Conservation (phyloP, 495 filamentous ascomycete genomes). For the Tuber magnatum region DNA sequence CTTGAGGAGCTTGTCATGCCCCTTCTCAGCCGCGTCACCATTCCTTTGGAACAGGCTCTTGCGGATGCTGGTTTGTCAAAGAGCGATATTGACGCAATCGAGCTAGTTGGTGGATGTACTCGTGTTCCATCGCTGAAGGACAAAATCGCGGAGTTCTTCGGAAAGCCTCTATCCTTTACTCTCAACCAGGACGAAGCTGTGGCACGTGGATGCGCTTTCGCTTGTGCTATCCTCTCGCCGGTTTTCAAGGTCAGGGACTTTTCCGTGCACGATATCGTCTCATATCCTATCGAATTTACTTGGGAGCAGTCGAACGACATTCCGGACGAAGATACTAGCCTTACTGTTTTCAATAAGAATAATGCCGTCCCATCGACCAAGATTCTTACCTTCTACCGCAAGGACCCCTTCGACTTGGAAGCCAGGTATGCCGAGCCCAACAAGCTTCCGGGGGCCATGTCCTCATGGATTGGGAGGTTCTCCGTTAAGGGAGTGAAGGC, state of each 20-base stretch:
- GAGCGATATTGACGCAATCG: constrained; percentile 89
- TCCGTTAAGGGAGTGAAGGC: constrained; percentile 85
- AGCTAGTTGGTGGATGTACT: constrained; percentile 90
- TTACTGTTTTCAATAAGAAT: constrained; percentile 95
- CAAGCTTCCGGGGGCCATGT: constrained; percentile 78
- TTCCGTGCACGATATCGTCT: constrained; percentile 91
- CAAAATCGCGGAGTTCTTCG: constrained; percentile 80
- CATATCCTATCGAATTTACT: constrained; percentile 97
- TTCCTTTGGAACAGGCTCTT: constrained; percentile 80
- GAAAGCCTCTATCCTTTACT: constrained; percentile 87
- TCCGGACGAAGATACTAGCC: constrained; percentile 94
- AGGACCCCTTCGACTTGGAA: constrained; percentile 94
- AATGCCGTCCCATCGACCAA: constrained; percentile 98
- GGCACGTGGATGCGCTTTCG: constrained; percentile 92
- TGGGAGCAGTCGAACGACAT: constrained; percentile 99
- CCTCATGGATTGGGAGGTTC: constrained; percentile 93
- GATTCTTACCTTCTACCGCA: constrained; percentile 98
- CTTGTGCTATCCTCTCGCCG: constrained; percentile 94
- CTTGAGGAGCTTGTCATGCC: constrained; percentile 85
- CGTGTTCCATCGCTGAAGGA: constrained; percentile 93
- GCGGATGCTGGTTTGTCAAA: constrained; percentile 78
- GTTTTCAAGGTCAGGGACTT: constrained; percentile 99
- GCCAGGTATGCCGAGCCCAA: constrained; percentile 86
- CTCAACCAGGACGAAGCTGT: constrained; percentile 98
- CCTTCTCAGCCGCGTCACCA: constrained; percentile 64